A percentile compares a stretch with the other conserved stretches of the same genome.
Conservation (phyloP, 148 eudicot species). For the Amaranthus hypochondriacus region DNA sequence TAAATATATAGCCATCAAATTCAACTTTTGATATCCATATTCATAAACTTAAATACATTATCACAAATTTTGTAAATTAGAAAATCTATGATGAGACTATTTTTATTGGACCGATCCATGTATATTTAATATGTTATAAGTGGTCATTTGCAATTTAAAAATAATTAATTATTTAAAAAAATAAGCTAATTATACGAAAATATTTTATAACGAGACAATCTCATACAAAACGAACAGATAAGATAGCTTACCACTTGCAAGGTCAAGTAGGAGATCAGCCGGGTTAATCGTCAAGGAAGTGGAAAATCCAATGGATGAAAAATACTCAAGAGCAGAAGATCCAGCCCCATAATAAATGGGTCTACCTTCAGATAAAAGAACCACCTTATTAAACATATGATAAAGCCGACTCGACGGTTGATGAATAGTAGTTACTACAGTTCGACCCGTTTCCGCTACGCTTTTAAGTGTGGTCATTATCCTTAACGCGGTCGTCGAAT, state of each 20-base stretch:
- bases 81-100: no score
- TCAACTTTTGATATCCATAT: no score
- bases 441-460: conserved; percentile 75
- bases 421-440: conserved; percentile 91
- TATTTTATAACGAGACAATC: no score
- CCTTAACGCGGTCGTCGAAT: conserved; percentile 89
- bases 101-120: no score
- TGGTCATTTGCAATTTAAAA: no score
- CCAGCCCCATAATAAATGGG: conserved; percentile 86
- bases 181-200: no score
- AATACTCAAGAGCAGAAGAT: conserved; percentile 70
- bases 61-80: no score
- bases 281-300: conserved; percentile 73
- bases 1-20: no score
- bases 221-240: no score
- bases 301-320: conserved; percentile 74
- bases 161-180: no score
- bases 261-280: conserved; percentile 91
- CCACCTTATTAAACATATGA: conserved; percentile 81
- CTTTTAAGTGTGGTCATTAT: conserved; percentile 63
- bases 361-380: conserved; percentile 79
- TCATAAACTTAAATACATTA: no score
- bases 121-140: no score
- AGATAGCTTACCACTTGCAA: conserved; percentile 70
- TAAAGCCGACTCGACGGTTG: conserved; percentile 94